Evolutionary conservation across 169 alveolate genomes (phyloP).

Genomic region (Perkinsus chesapeaki): DNA sequence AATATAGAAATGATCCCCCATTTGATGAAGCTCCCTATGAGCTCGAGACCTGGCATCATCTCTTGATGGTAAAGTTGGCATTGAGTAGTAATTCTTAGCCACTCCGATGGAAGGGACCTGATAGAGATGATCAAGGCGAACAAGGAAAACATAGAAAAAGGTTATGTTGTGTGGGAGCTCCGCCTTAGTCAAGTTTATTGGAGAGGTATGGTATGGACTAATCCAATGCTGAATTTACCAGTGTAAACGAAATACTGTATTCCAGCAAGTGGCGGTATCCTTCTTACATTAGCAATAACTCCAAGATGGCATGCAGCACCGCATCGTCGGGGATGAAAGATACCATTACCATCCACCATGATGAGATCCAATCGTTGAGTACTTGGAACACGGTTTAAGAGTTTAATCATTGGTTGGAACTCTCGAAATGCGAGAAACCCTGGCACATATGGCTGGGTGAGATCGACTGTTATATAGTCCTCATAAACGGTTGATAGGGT

Average conservation of each 20-base stretch:
- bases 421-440: conserved; percentile 80
- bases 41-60: not conserved
- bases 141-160: too few species aligned
- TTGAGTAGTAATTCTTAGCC: not conserved
- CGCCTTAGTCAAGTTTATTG: too few species aligned
- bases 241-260: not conserved
- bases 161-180: too few species aligned
- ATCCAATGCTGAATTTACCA: too few species aligned
- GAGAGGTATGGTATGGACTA: too few species aligned
- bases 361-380: conserved; percentile 44
- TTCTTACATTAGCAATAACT: conserved; percentile 24
- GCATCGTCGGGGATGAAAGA: conserved; percentile 60
- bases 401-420: conserved; percentile 47
- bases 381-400: conserved; percentile 46
- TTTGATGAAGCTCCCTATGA: not conserved
- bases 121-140: too few species aligned
- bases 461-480: not conserved
- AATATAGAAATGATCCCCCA: not conserved
- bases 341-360: conserved; percentile 74
- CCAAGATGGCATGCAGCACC: conserved; percentile 78
- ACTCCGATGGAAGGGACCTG: not conserved
- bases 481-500: not conserved
- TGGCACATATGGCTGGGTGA: conserved; percentile 58
- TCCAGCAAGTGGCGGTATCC: not conserved
- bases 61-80: not conserved